Evolutionary conservation across 2,329 filamentous ascomycete genomes (phyloP).

Genomic region (Penicillium polonicum): DNA sequence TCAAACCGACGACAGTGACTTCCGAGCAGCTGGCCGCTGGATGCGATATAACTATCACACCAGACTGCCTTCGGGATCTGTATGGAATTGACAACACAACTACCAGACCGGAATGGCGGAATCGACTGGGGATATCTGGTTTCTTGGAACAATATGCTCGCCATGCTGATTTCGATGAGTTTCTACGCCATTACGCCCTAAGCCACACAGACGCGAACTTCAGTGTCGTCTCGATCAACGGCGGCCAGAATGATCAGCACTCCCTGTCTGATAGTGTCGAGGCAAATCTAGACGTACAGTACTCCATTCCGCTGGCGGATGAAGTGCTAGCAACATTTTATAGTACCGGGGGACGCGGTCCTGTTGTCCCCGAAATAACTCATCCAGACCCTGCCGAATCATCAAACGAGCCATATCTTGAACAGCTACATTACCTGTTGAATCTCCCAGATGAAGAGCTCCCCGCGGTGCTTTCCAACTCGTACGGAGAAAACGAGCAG

Average conservation of each 20-base stretch:
- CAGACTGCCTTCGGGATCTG: constrained; percentile 50
- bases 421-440: constrained; percentile 61
- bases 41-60: constrained; percentile 47
- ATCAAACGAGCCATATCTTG: constrained; percentile 66
- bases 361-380: constrained; percentile 50
- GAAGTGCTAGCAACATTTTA: constrained; percentile 59
- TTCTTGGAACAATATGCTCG: constrained; percentile 55
- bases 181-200: constrained; percentile 56
- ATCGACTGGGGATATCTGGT: constrained; percentile 48
- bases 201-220: constrained; percentile 55
- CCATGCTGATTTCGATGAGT: constrained; percentile 55
- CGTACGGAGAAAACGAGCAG: constrained; percentile 68
- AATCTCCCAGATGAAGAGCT: constrained; percentile 54
- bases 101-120: constrained; percentile 35
- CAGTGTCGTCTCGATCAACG: constrained; percentile 56
- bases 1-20: constrained; percentile 13
- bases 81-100: constrained; percentile 45
- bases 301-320: constrained; percentile 56
- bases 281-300: constrained; percentile 65
- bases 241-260: constrained; percentile 53
- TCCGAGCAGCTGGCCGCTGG: constrained; percentile 25
- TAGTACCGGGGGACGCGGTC: constrained; percentile 58
- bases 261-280: constrained; percentile 50
- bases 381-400: constrained; percentile 44
- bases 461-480: constrained; percentile 66